phyloP scores from a whole-genome alignment of 441 rosid species.

The Erodium chrysanthum region DNA sequence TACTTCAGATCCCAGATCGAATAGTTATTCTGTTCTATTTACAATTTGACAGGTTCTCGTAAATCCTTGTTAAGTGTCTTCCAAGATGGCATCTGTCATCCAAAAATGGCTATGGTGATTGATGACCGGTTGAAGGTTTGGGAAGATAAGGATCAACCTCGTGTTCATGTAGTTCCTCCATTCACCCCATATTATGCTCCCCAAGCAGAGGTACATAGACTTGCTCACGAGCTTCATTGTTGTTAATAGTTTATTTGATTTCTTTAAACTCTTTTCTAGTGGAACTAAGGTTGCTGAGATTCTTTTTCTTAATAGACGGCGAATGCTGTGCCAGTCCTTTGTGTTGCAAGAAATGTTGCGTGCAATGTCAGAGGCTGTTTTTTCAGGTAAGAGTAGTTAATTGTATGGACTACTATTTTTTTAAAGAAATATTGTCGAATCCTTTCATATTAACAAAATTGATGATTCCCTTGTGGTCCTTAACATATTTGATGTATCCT shows the following conservation, averaged over 20 bases:
- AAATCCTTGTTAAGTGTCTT: slow-evolving; percentile 83
- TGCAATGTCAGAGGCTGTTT: slow-evolving; percentile 93
- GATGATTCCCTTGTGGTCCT: not conserved
- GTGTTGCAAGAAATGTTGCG: slow-evolving; percentile 98
- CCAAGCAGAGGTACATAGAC: slow-evolving; percentile 69
- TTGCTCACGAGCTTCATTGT: slow-evolving; percentile 13
- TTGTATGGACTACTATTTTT: slow-evolving; percentile 4
- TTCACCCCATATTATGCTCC: slow-evolving; percentile 94
- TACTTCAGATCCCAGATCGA: not conserved
- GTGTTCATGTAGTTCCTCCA: slow-evolving; percentile 91
- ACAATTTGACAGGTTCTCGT: slow-evolving; percentile 47
- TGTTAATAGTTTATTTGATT: slow-evolving; percentile 7
- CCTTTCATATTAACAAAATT: not conserved
- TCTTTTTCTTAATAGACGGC: slow-evolving; percentile 43
- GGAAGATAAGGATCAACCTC: slow-evolving; percentile 99
- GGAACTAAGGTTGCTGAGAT: slow-evolving; percentile 1
- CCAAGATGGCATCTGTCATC: slow-evolving; percentile 80
- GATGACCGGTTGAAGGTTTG: slow-evolving; percentile 96
- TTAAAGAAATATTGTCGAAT: not conserved
- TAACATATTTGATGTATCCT: not conserved
- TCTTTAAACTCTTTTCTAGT: not conserved
- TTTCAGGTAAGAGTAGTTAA: slow-evolving; percentile 61
- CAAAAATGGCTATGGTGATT: slow-evolving; percentile 97
- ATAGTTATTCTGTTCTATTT: slow-evolving; percentile 17
- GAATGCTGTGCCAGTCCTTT: slow-evolving; percentile 72